Evolutionary conservation across 2,329 filamentous ascomycete species (phyloP), one percentile per base, ranked within the genome.

Genomic region (Allantophomopsis cytisporea): DNA sequence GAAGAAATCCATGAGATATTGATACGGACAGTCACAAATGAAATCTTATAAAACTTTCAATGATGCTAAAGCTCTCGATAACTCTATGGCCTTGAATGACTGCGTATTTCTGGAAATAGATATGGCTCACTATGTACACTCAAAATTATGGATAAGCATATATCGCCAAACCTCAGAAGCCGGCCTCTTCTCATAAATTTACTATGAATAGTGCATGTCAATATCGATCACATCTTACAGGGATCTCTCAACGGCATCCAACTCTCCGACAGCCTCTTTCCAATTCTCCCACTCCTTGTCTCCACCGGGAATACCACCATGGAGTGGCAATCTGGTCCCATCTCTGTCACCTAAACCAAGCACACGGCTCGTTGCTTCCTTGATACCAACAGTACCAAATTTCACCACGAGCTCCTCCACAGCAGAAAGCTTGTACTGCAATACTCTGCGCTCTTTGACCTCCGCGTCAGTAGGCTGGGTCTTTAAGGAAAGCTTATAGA

Each of bases 341-440:
- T 76, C 73, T 40, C 60, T 55, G 39, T 73, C 71, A 1, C 76
- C 76, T 40, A 78, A 63, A 0, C 70, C 68, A 43, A 74, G 63
- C n/a, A 78, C 58, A 33, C 75, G 60, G 42, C 67, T 68, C 5
- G 75, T 62, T 1, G 69, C 74, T 57, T 82, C 76, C 54, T 79
- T 80, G 52, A 81, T 77, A 2, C 76, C 77, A 0, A 80, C 66
- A 1, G 71, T 71, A 0, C 76, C 76, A 53, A 66, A 73, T 44
- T 59, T 66, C 0, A 68, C 76, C 39, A 81, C 66, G 35, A 75
- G 59, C 56, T 79, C 76, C 54, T 80, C 76, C 21, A 74, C 69
- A 3, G 64, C 61, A 47, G 71, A 78, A 36, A 80, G 66, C 43
- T 64, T 69, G 54, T 68, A 80, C 55, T 81, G 76, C 47, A 80